A percentile compares a stretch with the other conserved stretches of the same genome.
Conservation (phyloP, 768 basidiomycete species). For the Lentinula edodes region DNA sequence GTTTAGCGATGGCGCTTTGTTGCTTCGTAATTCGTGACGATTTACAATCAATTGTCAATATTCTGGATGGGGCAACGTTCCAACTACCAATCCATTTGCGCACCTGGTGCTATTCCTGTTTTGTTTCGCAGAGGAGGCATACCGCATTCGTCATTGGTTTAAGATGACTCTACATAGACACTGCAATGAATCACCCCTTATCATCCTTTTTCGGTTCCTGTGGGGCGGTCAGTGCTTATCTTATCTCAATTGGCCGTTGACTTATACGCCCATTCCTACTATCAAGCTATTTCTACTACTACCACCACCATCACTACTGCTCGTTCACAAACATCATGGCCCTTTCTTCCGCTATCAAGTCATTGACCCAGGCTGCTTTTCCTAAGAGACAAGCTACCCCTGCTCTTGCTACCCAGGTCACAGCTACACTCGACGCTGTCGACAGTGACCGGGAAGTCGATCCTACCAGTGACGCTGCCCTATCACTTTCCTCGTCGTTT, state of each 20-base stretch:
- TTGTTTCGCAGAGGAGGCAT: neutral
- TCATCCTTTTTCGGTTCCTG: neutral
- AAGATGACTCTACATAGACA: too few relatives aligned
- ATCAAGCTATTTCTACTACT: neutral
- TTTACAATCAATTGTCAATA: too few relatives aligned
- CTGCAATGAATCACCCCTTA: neutral
- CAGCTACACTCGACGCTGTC: neutral
- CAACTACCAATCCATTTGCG: neutral
- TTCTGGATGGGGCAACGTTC: too few relatives aligned
- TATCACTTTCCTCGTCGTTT: constrained; percentile 7
- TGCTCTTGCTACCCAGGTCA: neutral
- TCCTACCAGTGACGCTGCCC: neutral
- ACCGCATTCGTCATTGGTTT: too few relatives aligned
- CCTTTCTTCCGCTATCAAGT: neutral
- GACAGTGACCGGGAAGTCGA: neutral
- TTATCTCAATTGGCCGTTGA: neutral
- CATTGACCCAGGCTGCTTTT: neutral
- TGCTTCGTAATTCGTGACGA: too few relatives aligned
- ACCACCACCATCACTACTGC: neutral
- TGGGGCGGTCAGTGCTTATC: neutral
- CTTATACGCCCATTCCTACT: neutral
- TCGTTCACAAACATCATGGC: neutral
- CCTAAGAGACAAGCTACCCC: neutral
- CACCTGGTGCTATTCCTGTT: neutral
- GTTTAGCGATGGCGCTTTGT: too few relatives aligned